Evolutionary conservation across 192 early-diverging fungal genomes (phyloP), one percentile per base, ranked within the genome.

Genomic region (Coemansia sp.): DNA sequence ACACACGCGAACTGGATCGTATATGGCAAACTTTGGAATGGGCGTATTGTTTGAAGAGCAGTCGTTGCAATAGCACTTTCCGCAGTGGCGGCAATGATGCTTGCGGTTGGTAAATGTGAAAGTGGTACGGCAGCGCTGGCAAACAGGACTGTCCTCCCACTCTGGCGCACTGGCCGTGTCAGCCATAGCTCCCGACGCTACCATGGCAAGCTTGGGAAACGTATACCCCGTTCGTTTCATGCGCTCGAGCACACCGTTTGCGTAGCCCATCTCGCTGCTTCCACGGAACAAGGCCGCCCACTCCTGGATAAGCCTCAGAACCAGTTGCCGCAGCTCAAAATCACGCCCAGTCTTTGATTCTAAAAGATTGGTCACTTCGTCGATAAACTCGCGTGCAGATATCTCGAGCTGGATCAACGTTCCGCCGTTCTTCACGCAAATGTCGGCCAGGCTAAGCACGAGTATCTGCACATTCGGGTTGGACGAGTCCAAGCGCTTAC

Each of bases 51-150:
- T 98, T 39, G 93, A 90, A 9, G 95, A 98, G 76, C 98, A 99
- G 58, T 92, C 86, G 21, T 92, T 87, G 82, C 96, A 98, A 69
- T 93, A 98, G 19, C 94, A 95, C 38, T 90, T 82, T 15, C 98
- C 98, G 76, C 98, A 99, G 70, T 96, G 93, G 74, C 98, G 91
- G 70, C 98, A 99, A 80, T 99, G 98, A 76, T 99, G 98, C 77
- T 98, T 98, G 64, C 98, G 88, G 77, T 96, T 98, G 42, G 95
- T 94, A 3, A 95, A 84, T 17, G 96, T 98, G 69, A 99, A 99
- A 9, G 82, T 69, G 1, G 94, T 93, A 60, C 98, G 87, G 77
- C 98, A 99, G 48, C 98, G 89, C 84, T 91, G 92, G 78, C 98
- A 99, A 11, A 94, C 89, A 66, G 94, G 90, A 44, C 91, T 92